Conservation (phyloP, 176 grass and related monocot species). For the Musa acuminata region DNA sequence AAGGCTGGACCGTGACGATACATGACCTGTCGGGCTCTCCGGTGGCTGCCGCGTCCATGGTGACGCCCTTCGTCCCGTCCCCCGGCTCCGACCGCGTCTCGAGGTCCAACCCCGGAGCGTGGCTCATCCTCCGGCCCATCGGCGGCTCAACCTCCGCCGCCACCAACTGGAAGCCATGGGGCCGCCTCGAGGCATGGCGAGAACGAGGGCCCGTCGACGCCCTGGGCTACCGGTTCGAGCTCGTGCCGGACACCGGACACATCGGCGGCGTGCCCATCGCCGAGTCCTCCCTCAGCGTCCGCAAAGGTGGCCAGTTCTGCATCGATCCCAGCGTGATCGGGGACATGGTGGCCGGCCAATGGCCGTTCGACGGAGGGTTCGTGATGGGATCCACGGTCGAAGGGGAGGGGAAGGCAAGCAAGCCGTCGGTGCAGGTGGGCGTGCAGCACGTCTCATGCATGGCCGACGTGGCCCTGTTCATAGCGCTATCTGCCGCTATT, state of each 20-base stretch:
- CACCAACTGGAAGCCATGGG: constrained; percentile 91
- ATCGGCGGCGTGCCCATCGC: constrained; percentile 40
- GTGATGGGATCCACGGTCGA: constrained; percentile 84
- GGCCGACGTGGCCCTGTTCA: constrained; percentile 79
- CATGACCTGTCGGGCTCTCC: constrained; percentile 93
- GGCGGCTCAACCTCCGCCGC: constrained; percentile 19
- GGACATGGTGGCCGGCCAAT: constrained; percentile 17
- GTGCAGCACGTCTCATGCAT: constrained; percentile 79
- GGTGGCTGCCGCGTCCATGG: constrained; percentile 83
- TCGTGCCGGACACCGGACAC: constrained; percentile 44
- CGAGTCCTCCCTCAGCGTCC: constrained; percentile 58
- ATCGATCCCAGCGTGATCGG: constrained; percentile 48
- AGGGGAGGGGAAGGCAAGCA: constrained; percentile 58
- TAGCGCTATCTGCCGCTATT: constrained; percentile 65
- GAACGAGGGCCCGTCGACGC: constrained; percentile 74
- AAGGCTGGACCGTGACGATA: constrained; percentile 94
- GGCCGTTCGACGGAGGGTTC: constrained; percentile 59
- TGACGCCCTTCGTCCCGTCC: constrained; percentile 91
- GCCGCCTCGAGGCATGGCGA: constrained; percentile 87
- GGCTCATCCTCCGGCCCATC: constrained; percentile 77
- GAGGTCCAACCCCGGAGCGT: constrained; percentile 80
- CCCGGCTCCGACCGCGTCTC: constrained; percentile 84
- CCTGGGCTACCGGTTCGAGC: constrained; percentile 75
- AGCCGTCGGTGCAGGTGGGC: constrained; percentile 75
- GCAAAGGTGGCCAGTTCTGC: constrained; percentile 69